These are phyloP conservation scores for Chalciporus sp. DNA, from an alignment of 1,284 basidiomycete genomes.

Conservation along the genomic window DNA sequence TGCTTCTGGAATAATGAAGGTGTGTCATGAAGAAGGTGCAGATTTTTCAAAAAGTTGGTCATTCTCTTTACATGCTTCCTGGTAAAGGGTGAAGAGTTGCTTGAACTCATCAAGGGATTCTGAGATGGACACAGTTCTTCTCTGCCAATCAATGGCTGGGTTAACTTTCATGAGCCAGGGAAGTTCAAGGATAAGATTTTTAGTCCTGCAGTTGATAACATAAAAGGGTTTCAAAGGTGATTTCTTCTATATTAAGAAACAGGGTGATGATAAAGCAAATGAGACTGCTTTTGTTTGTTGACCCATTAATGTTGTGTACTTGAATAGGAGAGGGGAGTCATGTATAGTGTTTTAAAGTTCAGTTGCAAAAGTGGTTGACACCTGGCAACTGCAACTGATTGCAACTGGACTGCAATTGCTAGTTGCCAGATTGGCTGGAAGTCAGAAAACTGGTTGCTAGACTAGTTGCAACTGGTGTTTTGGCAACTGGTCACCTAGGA, in stretches of 20 bases:
- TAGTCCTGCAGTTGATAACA: background rate
- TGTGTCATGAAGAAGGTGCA: background rate
- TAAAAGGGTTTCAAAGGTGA: background rate
- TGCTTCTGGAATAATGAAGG: background rate
- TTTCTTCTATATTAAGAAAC: background rate
- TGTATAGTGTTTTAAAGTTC: too few species aligned
- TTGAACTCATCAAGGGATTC: background rate
- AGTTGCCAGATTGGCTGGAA: too few species aligned
- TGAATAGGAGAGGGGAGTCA: too few species aligned
- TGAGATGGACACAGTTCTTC: background rate
- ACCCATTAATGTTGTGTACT: background rate
- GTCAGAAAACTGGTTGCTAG: too few species aligned
- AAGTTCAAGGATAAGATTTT: background rate
- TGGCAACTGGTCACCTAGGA: too few species aligned
- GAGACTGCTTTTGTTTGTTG: background rate
- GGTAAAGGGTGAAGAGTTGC: background rate
- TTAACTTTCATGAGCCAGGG: background rate
- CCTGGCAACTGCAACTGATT: too few species aligned
- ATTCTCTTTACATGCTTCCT: background rate
- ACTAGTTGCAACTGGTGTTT: too few species aligned
- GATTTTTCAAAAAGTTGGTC: background rate
- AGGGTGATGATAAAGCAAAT: background rate
- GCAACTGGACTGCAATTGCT: too few species aligned
- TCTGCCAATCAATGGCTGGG: background rate
- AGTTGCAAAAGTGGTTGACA: too few species aligned